phyloP scores from a whole-genome alignment of 1,139 yeast species.

The Suhomyces ambrosiae region DNA sequence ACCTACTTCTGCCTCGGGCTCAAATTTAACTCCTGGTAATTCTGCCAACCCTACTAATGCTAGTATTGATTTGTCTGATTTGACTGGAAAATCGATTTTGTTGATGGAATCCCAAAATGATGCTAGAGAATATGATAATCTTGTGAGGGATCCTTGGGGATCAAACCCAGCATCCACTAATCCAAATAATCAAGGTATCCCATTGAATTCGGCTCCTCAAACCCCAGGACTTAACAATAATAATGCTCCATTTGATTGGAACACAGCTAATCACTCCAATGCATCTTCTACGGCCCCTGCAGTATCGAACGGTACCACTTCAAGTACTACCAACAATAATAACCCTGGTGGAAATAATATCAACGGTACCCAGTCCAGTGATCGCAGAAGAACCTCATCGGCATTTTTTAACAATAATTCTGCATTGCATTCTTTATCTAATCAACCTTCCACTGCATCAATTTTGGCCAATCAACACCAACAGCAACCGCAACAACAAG shows the following conservation, averaged over 20 bases:
- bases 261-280: conserved; percentile 9
- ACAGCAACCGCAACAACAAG: conserved; percentile 8
- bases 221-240: conserved; percentile 35
- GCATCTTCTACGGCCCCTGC: conserved; percentile 11
- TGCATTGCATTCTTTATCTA: conserved; percentile 15
- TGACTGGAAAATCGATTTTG: conserved; percentile 56
- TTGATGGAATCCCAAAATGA: conserved; percentile 59
- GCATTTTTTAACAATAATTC: conserved; percentile 34
- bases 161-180: conserved; percentile 13
- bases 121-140: conserved; percentile 52
- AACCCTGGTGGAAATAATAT: conserved; percentile 4
- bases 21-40: conserved; percentile 19
- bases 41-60: conserved; percentile 16
- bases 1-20: conserved; percentile 20
- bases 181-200: conserved; percentile 7
- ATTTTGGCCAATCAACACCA: conserved; percentile 14
- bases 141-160: conserved; percentile 54
- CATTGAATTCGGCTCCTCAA: conserved; percentile 36
- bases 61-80: conserved; percentile 36
- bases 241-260: conserved; percentile 19
- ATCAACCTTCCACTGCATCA: conserved; percentile 12
- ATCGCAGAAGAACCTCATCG: conserved; percentile 38
- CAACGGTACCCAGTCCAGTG: conserved; percentile 14
- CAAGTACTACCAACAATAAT: conserved; percentile 11
- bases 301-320: conserved; percentile 11